phyloP scores from a whole-genome alignment of 2,329 filamentous ascomycete genomes.

The Alternaria metachromatica region DNA sequence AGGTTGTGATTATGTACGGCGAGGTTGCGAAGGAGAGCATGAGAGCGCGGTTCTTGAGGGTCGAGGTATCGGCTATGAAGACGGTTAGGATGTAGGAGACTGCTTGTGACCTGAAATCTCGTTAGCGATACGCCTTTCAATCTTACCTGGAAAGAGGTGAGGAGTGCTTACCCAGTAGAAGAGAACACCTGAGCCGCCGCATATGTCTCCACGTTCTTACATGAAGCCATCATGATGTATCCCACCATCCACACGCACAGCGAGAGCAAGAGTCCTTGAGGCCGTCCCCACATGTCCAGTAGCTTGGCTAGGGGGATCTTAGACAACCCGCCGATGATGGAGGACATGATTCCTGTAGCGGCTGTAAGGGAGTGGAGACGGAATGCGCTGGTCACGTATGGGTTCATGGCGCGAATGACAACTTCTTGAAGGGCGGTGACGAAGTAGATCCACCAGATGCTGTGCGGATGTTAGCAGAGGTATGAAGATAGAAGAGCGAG shows the following conservation, averaged over 20 bases:
- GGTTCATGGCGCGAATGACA: slow-evolving; percentile 47
- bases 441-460: slow-evolving; percentile 56
- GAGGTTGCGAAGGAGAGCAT: slow-evolving; percentile 67
- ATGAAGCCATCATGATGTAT: slow-evolving; percentile 71
- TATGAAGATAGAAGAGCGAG: not conserved
- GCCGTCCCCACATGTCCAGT: slow-evolving; percentile 41
- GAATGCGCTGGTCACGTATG: slow-evolving; percentile 49
- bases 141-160: not conserved
- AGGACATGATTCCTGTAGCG: slow-evolving; percentile 20
- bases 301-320: not conserved
- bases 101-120: not conserved
- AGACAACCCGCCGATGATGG: not conserved
- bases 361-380: slow-evolving; percentile 41
- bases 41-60: slow-evolving; percentile 67
- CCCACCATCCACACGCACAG: slow-evolving; percentile 29
- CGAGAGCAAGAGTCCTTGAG: slow-evolving; percentile 40
- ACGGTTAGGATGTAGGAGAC: slow-evolving; percentile 63
- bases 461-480: slow-evolving; percentile 17
- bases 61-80: slow-evolving; percentile 71
- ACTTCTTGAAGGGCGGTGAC: slow-evolving; percentile 55
- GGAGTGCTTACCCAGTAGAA: slow-evolving; percentile 56
- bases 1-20: slow-evolving; percentile 71
- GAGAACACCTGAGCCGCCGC: slow-evolving; percentile 71
- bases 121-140: not conserved
- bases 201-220: slow-evolving; percentile 64